Conservation (phyloP, 192 early-diverging fungal species). For the Polychytrium aggregatum region DNA sequence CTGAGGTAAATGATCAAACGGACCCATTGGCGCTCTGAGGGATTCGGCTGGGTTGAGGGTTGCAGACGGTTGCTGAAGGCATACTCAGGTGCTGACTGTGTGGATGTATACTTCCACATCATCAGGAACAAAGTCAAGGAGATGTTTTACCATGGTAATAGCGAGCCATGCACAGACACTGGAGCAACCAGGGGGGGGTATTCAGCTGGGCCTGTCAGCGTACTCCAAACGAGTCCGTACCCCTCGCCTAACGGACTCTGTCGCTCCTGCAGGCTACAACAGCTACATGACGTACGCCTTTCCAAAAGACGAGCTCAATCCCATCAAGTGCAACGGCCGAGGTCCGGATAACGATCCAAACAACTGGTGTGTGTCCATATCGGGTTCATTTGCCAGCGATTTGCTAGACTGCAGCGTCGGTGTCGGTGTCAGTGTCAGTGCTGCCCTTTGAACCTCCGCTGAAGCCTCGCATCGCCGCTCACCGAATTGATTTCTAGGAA, state of each 20-base stretch:
- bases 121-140: conserved; percentile 19
- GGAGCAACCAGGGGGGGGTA: too few relatives aligned
- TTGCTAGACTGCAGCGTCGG: too few relatives aligned
- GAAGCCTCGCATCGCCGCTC: too few relatives aligned
- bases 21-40: too few relatives aligned
- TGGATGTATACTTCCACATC: too few relatives aligned
- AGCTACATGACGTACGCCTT: conserved; percentile 76
- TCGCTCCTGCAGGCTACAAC: conserved; percentile 36
- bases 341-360: conserved; percentile 59
- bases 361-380: conserved; percentile 24
- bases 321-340: conserved; percentile 66
- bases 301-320: conserved; percentile 87
- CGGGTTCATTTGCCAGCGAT: conserved; percentile 10
- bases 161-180: too few relatives aligned
- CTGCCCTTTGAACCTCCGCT: too few relatives aligned
- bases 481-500: conserved; percentile 25
- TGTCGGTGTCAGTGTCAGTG: too few relatives aligned
- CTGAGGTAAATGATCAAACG: too few relatives aligned
- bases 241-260: not conserved
- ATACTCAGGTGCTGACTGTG: too few relatives aligned
- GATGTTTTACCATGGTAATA: conserved; percentile 29
- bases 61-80: too few relatives aligned
- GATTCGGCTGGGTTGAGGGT: too few relatives aligned
- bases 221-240: not conserved
- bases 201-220: not conserved